Evolutionary conservation across 768 basidiomycete genomes (phyloP).

Genomic region (Kwoniella sp.): DNA sequence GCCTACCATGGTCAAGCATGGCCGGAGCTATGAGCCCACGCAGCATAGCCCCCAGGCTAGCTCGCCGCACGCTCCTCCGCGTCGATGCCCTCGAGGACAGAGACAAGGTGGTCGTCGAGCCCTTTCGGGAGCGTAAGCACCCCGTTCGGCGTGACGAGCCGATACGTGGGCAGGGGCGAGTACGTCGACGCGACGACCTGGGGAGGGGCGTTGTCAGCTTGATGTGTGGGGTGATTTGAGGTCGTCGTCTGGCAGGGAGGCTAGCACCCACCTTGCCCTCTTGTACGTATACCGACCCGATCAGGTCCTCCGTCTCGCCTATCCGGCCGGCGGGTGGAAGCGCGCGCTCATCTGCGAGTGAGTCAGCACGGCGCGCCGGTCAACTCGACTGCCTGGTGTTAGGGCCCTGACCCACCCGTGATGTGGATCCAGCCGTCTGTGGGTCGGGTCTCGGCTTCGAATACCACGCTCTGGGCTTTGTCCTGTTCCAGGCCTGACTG

Average conservation of each 20-base stretch:
- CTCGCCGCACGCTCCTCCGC: slow-evolving; percentile 23
- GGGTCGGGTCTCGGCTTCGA: slow-evolving; percentile 42
- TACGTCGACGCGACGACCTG: slow-evolving; percentile 46
- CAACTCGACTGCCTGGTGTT: background rate
- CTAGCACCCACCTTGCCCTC: slow-evolving; percentile 37
- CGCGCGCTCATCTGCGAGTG: slow-evolving; percentile 38
- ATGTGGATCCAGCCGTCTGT: slow-evolving; percentile 49
- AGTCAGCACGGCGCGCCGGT: background rate
- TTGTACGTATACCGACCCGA: slow-evolving; percentile 47
- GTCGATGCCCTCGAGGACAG: slow-evolving; percentile 31
- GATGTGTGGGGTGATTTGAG: background rate
- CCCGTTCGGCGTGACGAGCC: slow-evolving; percentile 43
- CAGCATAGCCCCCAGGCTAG: too few species aligned
- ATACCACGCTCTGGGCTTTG: slow-evolving; percentile 27
- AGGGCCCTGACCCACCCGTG: slow-evolving; percentile 31
- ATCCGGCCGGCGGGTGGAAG: slow-evolving; percentile 47
- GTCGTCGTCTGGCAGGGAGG: too few species aligned
- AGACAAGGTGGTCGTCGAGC: slow-evolving; percentile 37
- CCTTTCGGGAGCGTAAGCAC: slow-evolving; percentile 42
- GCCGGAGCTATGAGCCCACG: too few species aligned
- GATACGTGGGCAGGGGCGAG: slow-evolving; percentile 45
- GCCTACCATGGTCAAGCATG: too few species aligned
- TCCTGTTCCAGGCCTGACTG: slow-evolving; percentile 26
- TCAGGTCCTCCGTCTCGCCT: slow-evolving; percentile 49
- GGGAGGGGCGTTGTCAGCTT: background rate